Percentiles rank a stretch among this genome's conserved stretches.
Conservation (phyloP, 257 asterid species). For the Solanum paucissectum region DNA sequence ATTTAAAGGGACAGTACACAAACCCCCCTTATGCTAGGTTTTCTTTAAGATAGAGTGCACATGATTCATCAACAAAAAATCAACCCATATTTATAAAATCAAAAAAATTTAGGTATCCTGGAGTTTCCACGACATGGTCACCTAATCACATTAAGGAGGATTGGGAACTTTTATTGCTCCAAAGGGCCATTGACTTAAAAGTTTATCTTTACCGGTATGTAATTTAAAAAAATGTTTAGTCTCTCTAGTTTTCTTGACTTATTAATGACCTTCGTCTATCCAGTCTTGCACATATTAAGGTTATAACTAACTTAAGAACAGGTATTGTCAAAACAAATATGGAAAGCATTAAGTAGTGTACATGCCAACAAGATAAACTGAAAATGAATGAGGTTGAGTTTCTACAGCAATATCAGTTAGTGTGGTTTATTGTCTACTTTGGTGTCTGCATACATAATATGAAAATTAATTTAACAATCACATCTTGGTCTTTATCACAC, state of each 20-base stretch:
- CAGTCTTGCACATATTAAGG: neutral
- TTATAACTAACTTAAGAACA: neutral
- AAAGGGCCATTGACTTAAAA: neutral
- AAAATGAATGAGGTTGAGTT: neutral
- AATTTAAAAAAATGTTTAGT: neutral
- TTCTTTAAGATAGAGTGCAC: neutral
- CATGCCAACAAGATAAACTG: neutral
- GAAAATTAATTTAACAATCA: neutral
- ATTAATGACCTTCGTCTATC: neutral
- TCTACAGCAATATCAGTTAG: neutral
- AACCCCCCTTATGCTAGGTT: neutral
- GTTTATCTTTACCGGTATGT: neutral
- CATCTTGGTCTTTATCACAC: neutral
- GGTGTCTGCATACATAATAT: neutral
- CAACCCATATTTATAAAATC: neutral
- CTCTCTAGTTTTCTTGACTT: neutral
- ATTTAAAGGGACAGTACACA: neutral
- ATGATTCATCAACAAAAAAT: neutral
- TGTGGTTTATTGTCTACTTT: neutral
- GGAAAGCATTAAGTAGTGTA: neutral
- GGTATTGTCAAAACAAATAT: neutral
- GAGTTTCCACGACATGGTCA: neutral
- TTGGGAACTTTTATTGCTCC: neutral
- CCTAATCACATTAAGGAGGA: neutral
- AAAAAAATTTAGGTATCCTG: neutral